Evolutionary conservation across 2,329 filamentous ascomycete genomes (phyloP).

Genomic region (Didymellaceae sp.): DNA sequence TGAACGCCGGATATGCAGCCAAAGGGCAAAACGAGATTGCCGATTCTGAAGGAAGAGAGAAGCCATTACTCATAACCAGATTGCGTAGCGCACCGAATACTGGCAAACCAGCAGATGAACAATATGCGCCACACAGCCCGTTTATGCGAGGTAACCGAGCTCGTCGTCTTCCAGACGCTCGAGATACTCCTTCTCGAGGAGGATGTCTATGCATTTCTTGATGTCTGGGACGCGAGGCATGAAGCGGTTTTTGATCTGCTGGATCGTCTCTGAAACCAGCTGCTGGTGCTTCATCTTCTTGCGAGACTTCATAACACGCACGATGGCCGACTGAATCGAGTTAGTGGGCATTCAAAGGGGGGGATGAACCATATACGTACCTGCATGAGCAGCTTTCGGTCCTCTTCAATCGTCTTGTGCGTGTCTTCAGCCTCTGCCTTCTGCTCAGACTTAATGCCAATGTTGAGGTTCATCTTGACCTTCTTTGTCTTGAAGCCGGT

Average conservation of each 20-base stretch:
- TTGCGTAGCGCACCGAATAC: conserved; percentile 6
- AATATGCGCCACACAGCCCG: background rate
- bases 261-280: conserved; percentile 93
- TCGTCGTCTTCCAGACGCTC: conserved; percentile 95
- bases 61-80: conserved; percentile 11
- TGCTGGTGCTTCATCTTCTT: conserved; percentile 99
- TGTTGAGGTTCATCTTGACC: conserved; percentile 94
- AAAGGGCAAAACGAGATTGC: conserved; percentile 9
- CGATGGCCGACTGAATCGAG: conserved; percentile 81
- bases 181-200: conserved; percentile 98
- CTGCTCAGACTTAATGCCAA: conserved; percentile 91
- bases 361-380: conserved; percentile 61
- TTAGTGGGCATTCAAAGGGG: conserved; percentile 33
- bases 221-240: conserved; percentile 92
- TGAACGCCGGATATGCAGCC: conserved; percentile 18
- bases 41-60: conserved; percentile 10
- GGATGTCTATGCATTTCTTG: conserved; percentile 99
- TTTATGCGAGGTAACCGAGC: conserved; percentile 87
- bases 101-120: conserved; percentile 1
- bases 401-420: conserved; percentile 99
- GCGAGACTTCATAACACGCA: conserved; percentile 99
- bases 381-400: conserved; percentile 94
- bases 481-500: conserved; percentile 99
- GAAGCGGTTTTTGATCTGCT: conserved; percentile 91
- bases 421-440: conserved; percentile 97